Base-by-base conservation (phyloP, 164 flowering plant species). In the Dillenia turbinata region DNA sequence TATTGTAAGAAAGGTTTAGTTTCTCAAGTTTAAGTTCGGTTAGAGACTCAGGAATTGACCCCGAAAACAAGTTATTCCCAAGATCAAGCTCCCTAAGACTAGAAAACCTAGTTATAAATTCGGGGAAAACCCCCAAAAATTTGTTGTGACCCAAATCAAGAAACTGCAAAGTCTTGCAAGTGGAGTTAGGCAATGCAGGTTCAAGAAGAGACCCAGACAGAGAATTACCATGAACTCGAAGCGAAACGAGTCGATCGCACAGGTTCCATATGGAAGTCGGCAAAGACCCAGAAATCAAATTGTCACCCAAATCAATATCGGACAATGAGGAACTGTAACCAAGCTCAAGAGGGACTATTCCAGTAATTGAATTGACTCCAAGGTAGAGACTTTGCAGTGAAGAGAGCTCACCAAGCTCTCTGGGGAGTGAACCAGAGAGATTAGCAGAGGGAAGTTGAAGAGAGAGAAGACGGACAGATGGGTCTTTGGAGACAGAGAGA, bases 221-320 rank as follows among this genome's bases (percentile, higher is more conserved):
- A 24, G 71, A 62, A 69, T 94, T 94, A 13, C 84, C 88, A 59
- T 76, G 86, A 60, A 94, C 58, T 63, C 83, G 61, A 47, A 94
- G 74, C 33, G 89, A 83, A 61, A 79, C 84, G 15, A 94, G 87
- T 19, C 74, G 59, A 26, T 81, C 88, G 69, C 99, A 94, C 43
- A 94, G 83, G 69, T 94, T 94, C 99, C 99, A 91, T n/a, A 91
- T 77, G 0, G 99, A 91, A 24, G 93, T 78, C 9, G 96, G 78
- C 6, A 94, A 64, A 52, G 75, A 50, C 57, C 93, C 99, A 63
- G 24, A 68, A 8, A 94, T 71, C 65, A 73, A 65, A 68, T 94
- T 94, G 22, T 66, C 67, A 26, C 86, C 56, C 72, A 94, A 83
- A 83, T 91, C 93, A 71, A 94, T 60, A 43, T 84, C 85, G 51